These are phyloP conservation scores for Cercospora zeina DNA, from an alignment of 2,329 filamentous ascomycete genomes.

Conservation along the genomic window DNA sequence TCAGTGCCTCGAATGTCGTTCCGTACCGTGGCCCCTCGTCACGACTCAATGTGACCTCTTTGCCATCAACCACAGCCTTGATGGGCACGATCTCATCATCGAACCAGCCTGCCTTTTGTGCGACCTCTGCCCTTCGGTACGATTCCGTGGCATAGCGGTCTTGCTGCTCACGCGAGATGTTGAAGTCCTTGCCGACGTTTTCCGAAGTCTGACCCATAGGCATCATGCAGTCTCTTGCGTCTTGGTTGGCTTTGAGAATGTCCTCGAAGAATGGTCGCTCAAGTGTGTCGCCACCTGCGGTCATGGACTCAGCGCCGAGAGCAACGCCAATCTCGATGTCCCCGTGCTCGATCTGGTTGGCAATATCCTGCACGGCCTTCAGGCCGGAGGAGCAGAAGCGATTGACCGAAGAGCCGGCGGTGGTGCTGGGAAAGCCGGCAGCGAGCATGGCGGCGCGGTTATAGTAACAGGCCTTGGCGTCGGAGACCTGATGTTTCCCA, in stretches of 20 bases:
- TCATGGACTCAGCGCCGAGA: conserved; percentile 88
- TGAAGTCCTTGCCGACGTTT: conserved; percentile 90
- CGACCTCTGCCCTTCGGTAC: conserved; percentile 81
- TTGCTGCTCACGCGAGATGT: conserved; percentile 75
- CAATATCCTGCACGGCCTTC: conserved; percentile 92
- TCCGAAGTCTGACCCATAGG: conserved; percentile 98
- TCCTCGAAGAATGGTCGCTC: conserved; percentile 74
- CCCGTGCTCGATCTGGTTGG: conserved; percentile 77
- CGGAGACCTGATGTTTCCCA: conserved; percentile 62
- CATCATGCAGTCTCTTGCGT: conserved; percentile 82
- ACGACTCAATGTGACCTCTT: conserved; percentile 73
- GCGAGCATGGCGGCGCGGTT: conserved; percentile 83
- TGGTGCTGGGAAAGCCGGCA: conserved; percentile 90
- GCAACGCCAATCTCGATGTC: conserved; percentile 86
- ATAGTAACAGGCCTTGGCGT: conserved; percentile 86
- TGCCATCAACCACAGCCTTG: conserved; percentile 70
- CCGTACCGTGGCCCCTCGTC: conserved; percentile 91
- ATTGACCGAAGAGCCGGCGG: conserved; percentile 78
- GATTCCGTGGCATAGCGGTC: conserved; percentile 85
- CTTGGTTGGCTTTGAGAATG: conserved; percentile 69
- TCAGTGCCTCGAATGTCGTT: conserved; percentile 78
- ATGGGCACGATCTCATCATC: conserved; percentile 94
- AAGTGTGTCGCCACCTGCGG: conserved; percentile 66
- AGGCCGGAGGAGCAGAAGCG: conserved; percentile 97
- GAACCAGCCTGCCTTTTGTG: conserved; percentile 88